These are phyloP conservation scores for Phanerochaete sordida DNA, from an alignment of 768 basidiomycete species.

Conservation along the genomic window DNA sequence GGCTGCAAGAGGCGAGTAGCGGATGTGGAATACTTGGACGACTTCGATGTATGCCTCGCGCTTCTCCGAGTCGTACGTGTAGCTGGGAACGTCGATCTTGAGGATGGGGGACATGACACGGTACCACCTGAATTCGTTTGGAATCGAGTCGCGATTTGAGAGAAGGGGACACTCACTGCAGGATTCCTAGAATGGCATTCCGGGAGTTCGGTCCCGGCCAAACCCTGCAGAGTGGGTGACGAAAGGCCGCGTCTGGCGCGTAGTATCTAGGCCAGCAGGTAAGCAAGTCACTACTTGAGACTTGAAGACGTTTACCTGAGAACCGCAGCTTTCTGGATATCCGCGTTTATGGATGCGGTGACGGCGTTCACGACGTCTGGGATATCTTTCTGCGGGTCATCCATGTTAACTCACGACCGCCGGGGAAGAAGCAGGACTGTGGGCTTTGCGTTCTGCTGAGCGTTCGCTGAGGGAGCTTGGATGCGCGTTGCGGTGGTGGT, in stretches of 20 bases:
- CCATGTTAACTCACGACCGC: slow-evolving; percentile 45
- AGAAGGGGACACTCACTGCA: slow-evolving; percentile 51
- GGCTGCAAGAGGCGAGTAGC: slow-evolving; percentile 42
- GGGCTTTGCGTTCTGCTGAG: no score
- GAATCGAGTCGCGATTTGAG: no score
- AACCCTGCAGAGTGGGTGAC: slow-evolving; percentile 56
- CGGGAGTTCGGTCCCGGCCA: slow-evolving; percentile 46
- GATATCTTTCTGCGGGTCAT: slow-evolving; percentile 53
- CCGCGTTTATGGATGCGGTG: slow-evolving; percentile 45
- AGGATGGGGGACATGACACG: slow-evolving; percentile 56
- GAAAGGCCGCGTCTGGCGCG: slow-evolving; percentile 51
- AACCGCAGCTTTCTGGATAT: slow-evolving; percentile 45
- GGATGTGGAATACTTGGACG: slow-evolving; percentile 51
- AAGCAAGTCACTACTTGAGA: not conserved
- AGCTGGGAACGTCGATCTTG: slow-evolving; percentile 35
- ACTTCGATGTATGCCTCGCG: slow-evolving; percentile 48
- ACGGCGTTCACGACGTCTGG: slow-evolving; percentile 39
- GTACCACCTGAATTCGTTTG: slow-evolving; percentile 57
- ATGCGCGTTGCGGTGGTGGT: no score
- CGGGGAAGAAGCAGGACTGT: no score
- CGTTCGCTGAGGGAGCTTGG: no score
- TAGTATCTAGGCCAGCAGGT: slow-evolving; percentile 34
- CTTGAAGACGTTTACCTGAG: slow-evolving; percentile 9
- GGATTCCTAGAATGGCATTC: slow-evolving; percentile 50
- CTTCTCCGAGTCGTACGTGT: slow-evolving; percentile 44